phyloP scores from a whole-genome alignment of 371 early-diverging fungal genomes.

The Circinella umbellata region DNA sequence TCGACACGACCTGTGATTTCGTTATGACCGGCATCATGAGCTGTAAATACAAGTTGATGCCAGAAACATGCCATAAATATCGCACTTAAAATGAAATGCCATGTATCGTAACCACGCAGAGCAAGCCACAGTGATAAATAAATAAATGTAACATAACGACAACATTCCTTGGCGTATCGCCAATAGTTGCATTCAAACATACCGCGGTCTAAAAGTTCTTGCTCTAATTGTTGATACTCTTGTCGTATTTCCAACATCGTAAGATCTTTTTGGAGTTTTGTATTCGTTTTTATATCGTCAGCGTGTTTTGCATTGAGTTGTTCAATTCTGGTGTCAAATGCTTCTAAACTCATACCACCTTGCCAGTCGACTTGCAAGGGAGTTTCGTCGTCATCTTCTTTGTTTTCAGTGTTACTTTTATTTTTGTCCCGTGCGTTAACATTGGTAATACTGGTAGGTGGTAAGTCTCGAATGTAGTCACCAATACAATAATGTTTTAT shows the following conservation, averaged over 20 bases:
- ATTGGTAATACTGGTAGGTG: no score
- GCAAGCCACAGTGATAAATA: constrained; percentile 66
- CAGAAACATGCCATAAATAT: constrained; percentile 77
- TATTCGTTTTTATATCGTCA: constrained; percentile 23
- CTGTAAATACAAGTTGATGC: constrained; percentile 93
- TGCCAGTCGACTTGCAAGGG: constrained; percentile 32
- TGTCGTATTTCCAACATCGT: constrained; percentile 53
- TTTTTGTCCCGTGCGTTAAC: neutral
- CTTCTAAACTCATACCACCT: constrained; percentile 36
- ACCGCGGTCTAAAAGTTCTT: constrained; percentile 61
- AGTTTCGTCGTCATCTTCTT: constrained; percentile 2
- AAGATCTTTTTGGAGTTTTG: constrained; percentile 21
- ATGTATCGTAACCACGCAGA: constrained; percentile 63
- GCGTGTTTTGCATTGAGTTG: constrained; percentile 33
- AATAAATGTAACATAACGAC: constrained; percentile 70
- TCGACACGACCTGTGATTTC: constrained; percentile 80
- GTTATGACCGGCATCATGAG: constrained; percentile 95
- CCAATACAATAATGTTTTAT: constrained; percentile 81
- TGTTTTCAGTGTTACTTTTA: neutral
- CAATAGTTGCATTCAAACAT: constrained; percentile 78
- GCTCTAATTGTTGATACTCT: constrained; percentile 71
- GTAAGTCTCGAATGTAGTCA: constrained; percentile 47
- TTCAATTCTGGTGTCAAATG: constrained; percentile 39
- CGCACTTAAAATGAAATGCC: constrained; percentile 67
- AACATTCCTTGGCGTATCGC: constrained; percentile 76